phyloP scores from a whole-genome alignment of 2,329 filamentous ascomycete genomes.

The Fonsecaea pugnacius region DNA sequence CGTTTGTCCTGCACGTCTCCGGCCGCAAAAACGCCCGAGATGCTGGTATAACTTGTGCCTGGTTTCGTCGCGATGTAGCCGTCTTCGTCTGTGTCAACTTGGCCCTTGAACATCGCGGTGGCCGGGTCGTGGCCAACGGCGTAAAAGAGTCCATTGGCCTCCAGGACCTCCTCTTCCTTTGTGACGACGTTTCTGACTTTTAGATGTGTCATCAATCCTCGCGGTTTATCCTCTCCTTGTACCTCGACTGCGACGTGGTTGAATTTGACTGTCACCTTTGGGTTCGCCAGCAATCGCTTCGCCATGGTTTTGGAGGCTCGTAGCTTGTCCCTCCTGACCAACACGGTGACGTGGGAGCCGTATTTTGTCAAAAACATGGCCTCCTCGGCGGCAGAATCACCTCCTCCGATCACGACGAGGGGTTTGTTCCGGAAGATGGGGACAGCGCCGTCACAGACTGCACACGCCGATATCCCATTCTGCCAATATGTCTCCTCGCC shows the following conservation, averaged over 20 bases:
- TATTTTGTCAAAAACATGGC: slow-evolving; percentile 98
- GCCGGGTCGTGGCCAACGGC: slow-evolving; percentile 96
- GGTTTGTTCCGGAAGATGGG: slow-evolving; percentile 98
- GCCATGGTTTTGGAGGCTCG: slow-evolving; percentile 93
- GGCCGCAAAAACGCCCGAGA: slow-evolving; percentile 92
- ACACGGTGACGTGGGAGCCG: slow-evolving; percentile 88
- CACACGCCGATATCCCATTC: slow-evolving; percentile 92
- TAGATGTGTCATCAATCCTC: slow-evolving; percentile 84
- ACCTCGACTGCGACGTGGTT: slow-evolving; percentile 82
- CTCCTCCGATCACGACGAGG: slow-evolving; percentile 92
- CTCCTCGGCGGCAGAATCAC: slow-evolving; percentile 96
- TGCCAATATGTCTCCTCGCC: slow-evolving; percentile 98
- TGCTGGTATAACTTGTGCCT: slow-evolving; percentile 83
- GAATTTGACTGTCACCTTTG: slow-evolving; percentile 89
- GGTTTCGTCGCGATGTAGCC: slow-evolving; percentile 89
- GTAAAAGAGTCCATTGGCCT: slow-evolving; percentile 94
- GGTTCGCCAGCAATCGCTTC: slow-evolving; percentile 76
- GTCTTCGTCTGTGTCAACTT: slow-evolving; percentile 84
- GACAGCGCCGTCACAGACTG: slow-evolving; percentile 94
- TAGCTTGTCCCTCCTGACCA: slow-evolving; percentile 85
- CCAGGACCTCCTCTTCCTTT: slow-evolving; percentile 78
- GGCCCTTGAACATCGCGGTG: slow-evolving; percentile 84
- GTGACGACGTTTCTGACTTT: slow-evolving; percentile 78
- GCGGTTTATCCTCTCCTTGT: slow-evolving; percentile 74
- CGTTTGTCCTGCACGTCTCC: slow-evolving; percentile 99